Evolutionary conservation across 352 stramenopile species (phyloP), one percentile per base, ranked within the genome.

Genomic region (Thraustotheca clavata): DNA sequence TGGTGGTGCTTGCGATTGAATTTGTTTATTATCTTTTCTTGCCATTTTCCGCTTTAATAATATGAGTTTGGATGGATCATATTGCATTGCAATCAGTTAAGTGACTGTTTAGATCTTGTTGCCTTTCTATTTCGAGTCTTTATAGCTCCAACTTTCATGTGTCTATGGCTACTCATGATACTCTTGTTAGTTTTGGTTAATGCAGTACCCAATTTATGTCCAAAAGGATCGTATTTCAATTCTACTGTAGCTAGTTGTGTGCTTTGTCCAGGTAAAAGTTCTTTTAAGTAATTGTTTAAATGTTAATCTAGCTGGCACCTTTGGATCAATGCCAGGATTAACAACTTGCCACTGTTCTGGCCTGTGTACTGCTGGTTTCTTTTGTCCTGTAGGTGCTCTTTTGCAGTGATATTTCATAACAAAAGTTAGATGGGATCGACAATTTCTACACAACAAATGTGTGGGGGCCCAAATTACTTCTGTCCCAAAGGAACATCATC

Each of bases 381-480:
- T 40, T 22, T 62, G 55, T 22, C 55, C 55, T n/a, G 55, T 62
- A 35, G 12, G 24, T 8, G 7, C 8, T 5, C 18, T 9, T 52
- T 18, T 18, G 16, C 20, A 4, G 6, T 18, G 7, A 7, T 31
- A 9, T 11, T 14, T 9, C 31, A 14, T 11, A 1, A 26, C 31
- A 9, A 33, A 29, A 14, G 2, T 24, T 52, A 62, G 1, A 62
- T 68, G 20, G 83, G 80, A 33, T 91, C 83, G 11, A 87, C 73
- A 20, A 77, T 73, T 34, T 48, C 83, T n/a, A 73, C 41, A 20
- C 68, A 76, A 49, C 76, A 77, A 2, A 9, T 49, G 4, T 89
- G 83, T n/a, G 80, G 79, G 0, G 61, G 63, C 22, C 75, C 83
- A 4, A 69, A 61, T 12, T 87, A 71, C 69, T 89, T 78, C 60